Percentiles rank a stretch among this genome's conserved stretches.
Evolutionary conservation across 2,329 filamentous ascomycete species (phyloP).

Genomic region (Colletotrichum simmondsii): DNA sequence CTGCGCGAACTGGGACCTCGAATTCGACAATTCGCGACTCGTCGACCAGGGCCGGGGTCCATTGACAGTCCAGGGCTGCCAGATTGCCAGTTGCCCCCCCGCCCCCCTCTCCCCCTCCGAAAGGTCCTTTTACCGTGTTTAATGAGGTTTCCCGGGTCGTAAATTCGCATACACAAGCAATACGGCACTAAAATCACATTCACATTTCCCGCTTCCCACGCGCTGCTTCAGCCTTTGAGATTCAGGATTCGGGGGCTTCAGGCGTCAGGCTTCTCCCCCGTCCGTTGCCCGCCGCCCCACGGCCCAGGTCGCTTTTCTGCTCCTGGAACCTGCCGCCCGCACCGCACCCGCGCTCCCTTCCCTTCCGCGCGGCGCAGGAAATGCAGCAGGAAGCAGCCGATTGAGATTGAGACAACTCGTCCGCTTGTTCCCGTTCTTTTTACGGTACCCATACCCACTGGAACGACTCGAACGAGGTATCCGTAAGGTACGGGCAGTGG

Average conservation of each 20-base stretch:
- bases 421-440: background rate
- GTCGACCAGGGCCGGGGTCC: background rate
- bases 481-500: too few species aligned
- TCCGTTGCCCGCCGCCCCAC: slow-evolving; percentile 12
- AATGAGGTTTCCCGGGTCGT: background rate
- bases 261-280: background rate
- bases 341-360: slow-evolving; percentile 21
- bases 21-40: background rate
- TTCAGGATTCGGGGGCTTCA: background rate
- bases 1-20: background rate
- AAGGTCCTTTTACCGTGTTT: too few species aligned
- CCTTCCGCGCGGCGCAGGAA: slow-evolving; percentile 18
- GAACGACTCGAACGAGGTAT: background rate
- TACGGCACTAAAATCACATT: background rate
- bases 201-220: background rate
- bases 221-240: background rate
- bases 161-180: slow-evolving; percentile 1
- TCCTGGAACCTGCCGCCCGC: slow-evolving; percentile 24
- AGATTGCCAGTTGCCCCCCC: background rate
- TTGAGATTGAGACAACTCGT: background rate
- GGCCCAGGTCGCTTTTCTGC: slow-evolving; percentile 6
- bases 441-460: background rate
- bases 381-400: slow-evolving; percentile 6
- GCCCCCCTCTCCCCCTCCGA: too few species aligned
- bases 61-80: background rate